Percentiles rank a stretch among this genome's conserved stretches.
These are phyloP conservation scores for Neofusicoccum sp. DNA, from an alignment of 2,329 filamentous ascomycete genomes.

Conservation along the genomic window DNA sequence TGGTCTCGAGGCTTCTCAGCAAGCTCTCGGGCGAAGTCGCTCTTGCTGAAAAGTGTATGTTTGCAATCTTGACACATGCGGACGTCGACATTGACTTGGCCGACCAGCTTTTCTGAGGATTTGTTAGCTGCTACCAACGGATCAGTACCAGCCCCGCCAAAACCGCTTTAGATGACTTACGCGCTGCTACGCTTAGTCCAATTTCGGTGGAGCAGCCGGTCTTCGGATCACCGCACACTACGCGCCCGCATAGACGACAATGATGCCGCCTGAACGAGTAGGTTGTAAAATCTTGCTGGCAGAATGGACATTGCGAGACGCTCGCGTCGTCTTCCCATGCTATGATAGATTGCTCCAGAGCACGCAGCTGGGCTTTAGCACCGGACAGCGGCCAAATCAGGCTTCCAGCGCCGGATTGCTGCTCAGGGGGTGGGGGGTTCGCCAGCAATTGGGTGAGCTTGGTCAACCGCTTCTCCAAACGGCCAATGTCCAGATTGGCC, in stretches of 20 bases:
- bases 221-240: constrained; percentile 84
- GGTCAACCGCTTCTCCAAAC: constrained; percentile 87
- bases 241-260: constrained; percentile 87
- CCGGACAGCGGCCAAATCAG: constrained; percentile 60
- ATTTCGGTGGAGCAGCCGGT: constrained; percentile 85
- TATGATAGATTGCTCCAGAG: constrained; percentile 86
- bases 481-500: constrained; percentile 80
- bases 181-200: constrained; percentile 70
- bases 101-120: constrained; percentile 43
- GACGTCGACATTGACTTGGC: constrained; percentile 70
- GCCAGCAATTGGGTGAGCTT: constrained; percentile 83
- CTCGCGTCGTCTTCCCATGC: constrained; percentile 89
- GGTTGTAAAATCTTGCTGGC: constrained; percentile 89
- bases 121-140: constrained; percentile 28
- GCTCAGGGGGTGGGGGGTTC: constrained; percentile 65
- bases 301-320: constrained; percentile 84
- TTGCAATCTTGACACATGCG: constrained; percentile 92
- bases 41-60: constrained; percentile 66
- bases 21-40: constrained; percentile 73
- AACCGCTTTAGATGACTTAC: constrained; percentile 42
- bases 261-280: constrained; percentile 94
- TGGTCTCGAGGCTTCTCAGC: constrained; percentile 69
- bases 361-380: constrained; percentile 70
- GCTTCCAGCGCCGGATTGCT: constrained; percentile 48
- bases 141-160: constrained; percentile 11